Evolutionary conservation across 106 monocot genomes (phyloP).

Genomic region (Triglochin maritima): DNA sequence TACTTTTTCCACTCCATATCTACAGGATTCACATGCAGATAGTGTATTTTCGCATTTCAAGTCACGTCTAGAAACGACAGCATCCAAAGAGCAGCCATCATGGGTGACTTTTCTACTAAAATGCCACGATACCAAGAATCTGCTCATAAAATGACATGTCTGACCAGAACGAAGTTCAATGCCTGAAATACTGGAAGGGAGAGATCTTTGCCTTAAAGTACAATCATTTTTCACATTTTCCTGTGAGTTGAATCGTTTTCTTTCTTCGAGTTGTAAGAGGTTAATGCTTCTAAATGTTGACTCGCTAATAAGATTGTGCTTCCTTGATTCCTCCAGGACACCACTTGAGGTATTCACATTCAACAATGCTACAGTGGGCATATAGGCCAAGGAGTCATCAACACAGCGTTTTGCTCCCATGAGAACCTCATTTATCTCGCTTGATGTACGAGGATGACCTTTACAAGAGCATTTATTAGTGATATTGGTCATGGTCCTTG

Average conservation of each 20-base stretch:
- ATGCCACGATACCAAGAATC: conserved; percentile 70
- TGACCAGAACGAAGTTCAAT: conserved; percentile 33
- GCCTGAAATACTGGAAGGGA: conserved; percentile 7
- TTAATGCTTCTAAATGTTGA: conserved; percentile 41
- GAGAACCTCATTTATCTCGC: conserved; percentile 44
- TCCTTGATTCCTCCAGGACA: conserved; percentile 51
- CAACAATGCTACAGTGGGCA: conserved; percentile 32
- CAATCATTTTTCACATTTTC: conserved; percentile 11
- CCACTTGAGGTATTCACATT: conserved; percentile 32
- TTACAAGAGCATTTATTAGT: conserved; percentile 11
- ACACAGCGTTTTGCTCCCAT: conserved; percentile 20
- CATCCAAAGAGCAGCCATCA: not conserved
- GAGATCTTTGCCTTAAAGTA: conserved; percentile 5
- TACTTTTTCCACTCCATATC: conserved; percentile 4
- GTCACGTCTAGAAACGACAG: not conserved
- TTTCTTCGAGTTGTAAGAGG: conserved; percentile 54
- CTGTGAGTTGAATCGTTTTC: conserved; percentile 31
- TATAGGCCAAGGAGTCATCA: conserved; percentile 13
- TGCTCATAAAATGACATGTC: conserved; percentile 58
- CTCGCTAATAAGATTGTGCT: conserved; percentile 53
- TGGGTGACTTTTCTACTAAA: conserved; percentile 2
- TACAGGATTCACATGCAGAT: conserved; percentile 41
- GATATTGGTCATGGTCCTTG: conserved; percentile 3
- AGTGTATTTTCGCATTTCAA: conserved; percentile 3
- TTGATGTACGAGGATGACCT: conserved; percentile 3